Base-by-base conservation (phyloP, 495 filamentous ascomycete genomes). In the Tuber magnatum region DNA sequence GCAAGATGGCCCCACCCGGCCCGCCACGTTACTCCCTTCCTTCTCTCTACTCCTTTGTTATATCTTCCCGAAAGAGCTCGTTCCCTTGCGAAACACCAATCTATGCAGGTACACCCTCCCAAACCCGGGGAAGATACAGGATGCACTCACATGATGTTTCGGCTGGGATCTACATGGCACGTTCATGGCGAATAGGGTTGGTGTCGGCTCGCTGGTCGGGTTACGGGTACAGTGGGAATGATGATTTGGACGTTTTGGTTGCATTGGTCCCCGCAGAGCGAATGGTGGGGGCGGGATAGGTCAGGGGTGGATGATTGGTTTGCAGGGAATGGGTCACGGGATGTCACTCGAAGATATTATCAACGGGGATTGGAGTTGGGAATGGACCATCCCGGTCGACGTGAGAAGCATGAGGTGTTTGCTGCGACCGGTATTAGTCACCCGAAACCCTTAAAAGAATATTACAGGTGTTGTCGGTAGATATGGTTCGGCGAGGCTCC, bases 91-190 rank as follows among this genome's bases (percentile, higher is more conserved):
- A 65, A 65, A 65, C 56, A 35, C 56, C 56, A 65, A 35, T 65
- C 35, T 65, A 65, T 35, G 56, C 32, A 65, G 56, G 56, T 65
- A 65, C 56, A 18, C 56, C 56, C 56, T 35, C 28, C 56, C 28
- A 65, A 35, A 65, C 56, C 56, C 18, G 56, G 56, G 28, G 56
- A 32, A 65, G 32, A 65, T 35, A 35, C 28, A 65, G 56, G 56
- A 28, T 35, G 28, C 51, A 12, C 56, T 65, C 14, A 65, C 12
- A 65, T 65, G 56, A 18, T 18, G 56, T 65, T 65, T 65, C 56
- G 56, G 56, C 56, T 65, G n/a, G 56, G 56, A 65, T 65, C 56
- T 65, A 65, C 56, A 65, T 65, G 56, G 56, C 56, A 2, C 18
- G 28, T 35, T 35, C 56, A 28, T 35, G 12, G 56, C 56, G 56